Conservation (phyloP, 768 basidiomycete genomes). For the Glaciozyma martinii region DNA sequence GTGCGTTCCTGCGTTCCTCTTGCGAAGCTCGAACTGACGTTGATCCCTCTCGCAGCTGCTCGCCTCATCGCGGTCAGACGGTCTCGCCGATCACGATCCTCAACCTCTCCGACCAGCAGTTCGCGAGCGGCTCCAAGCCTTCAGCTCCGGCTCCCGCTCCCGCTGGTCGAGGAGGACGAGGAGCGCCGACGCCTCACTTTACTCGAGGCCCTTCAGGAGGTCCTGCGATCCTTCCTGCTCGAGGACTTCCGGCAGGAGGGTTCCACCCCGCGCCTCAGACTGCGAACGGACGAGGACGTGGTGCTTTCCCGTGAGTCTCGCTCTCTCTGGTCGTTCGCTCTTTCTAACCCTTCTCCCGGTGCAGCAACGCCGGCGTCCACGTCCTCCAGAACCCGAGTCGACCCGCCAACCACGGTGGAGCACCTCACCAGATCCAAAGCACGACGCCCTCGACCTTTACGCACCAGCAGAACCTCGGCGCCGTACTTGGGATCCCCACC, state of each 20-base stretch:
- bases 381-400: slow-evolving; percentile 13
- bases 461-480: slow-evolving; percentile 22
- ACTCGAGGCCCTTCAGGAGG: slow-evolving; percentile 16
- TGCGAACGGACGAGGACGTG: slow-evolving; percentile 15
- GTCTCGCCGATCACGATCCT: slow-evolving; percentile 80
- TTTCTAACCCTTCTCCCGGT: neutral
- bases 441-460: neutral
- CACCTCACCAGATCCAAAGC: slow-evolving; percentile 12
- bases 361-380: slow-evolving; percentile 21
- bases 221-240: slow-evolving; percentile 20
- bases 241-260: slow-evolving; percentile 28
- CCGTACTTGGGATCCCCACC: slow-evolving; percentile 22
- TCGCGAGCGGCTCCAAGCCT: slow-evolving; percentile 47
- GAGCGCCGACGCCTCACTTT: slow-evolving; percentile 21
- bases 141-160: neutral
- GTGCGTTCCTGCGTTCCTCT: slow-evolving; percentile 43
- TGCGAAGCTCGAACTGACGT: slow-evolving; percentile 2
- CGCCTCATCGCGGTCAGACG: slow-evolving; percentile 80
- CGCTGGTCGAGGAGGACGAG: neutral
- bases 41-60: slow-evolving; percentile 52
- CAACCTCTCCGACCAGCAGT: slow-evolving; percentile 79
- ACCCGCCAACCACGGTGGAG: slow-evolving; percentile 7
- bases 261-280: slow-evolving; percentile 18
- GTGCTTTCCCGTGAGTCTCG: slow-evolving; percentile 1
- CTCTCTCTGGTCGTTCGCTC: neutral